Conservation (phyloP, 164 flowering plant genomes). For the Magnolia sinica region DNA sequence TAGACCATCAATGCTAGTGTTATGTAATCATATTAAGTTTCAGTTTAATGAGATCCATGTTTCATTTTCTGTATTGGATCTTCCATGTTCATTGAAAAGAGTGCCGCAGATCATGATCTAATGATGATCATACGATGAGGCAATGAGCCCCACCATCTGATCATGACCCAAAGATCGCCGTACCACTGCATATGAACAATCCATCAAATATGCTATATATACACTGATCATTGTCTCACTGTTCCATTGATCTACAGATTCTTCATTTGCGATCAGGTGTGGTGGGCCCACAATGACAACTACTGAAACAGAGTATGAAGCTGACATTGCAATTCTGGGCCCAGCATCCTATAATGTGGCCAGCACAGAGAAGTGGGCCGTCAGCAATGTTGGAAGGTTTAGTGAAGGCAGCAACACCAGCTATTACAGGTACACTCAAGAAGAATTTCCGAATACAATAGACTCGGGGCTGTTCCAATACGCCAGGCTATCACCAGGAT, state of each 20-base stretch:
- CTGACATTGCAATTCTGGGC: slow-evolving; percentile 56
- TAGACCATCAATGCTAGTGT: too few species aligned
- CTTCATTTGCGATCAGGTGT: slow-evolving; percentile 59
- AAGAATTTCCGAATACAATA: slow-evolving; percentile 45
- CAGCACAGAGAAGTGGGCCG: slow-evolving; percentile 54
- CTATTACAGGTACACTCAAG: slow-evolving; percentile 22
- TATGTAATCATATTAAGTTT: too few species aligned
- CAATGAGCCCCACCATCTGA: too few species aligned
- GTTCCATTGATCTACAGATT: slow-evolving; percentile 42
- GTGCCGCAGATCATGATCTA: too few species aligned
- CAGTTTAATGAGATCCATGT: too few species aligned
- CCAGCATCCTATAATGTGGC: slow-evolving; percentile 60
- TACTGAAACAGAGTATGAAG: slow-evolving; percentile 34
- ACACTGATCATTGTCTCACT: background rate
- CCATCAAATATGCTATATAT: background rate
- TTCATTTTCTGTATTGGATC: too few species aligned
- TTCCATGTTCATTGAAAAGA: too few species aligned
- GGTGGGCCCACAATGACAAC: slow-evolving; percentile 61
- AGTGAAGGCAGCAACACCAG: slow-evolving; percentile 28
- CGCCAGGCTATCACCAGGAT: slow-evolving; percentile 65
- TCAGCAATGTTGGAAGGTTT: slow-evolving; percentile 66
- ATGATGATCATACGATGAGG: too few species aligned
- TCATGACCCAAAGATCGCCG: too few species aligned
- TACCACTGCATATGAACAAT: background rate
- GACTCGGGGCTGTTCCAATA: slow-evolving; percentile 69